phyloP scores from a whole-genome alignment of 2,329 filamentous ascomycete genomes.

The Claviceps maximensis region DNA sequence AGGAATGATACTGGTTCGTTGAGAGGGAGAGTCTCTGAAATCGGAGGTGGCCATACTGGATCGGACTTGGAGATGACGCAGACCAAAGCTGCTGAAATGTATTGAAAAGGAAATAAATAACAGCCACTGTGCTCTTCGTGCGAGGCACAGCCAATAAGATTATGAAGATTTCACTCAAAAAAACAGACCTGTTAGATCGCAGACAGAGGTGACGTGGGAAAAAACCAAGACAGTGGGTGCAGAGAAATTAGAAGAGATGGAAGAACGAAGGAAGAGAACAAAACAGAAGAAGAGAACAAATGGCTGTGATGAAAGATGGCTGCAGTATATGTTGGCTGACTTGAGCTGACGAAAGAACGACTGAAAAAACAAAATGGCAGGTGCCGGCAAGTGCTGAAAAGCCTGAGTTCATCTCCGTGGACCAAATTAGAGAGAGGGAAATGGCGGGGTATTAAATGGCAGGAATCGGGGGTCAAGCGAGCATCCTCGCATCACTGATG shows the following conservation, averaged over 20 bases:
- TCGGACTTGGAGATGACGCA: not conserved
- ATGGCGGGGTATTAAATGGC: slow-evolving; percentile 12
- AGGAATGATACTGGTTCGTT: slow-evolving; percentile 10
- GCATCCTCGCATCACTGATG: slow-evolving; percentile 1
- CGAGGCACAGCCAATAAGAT: slow-evolving; percentile 11
- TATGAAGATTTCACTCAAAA: slow-evolving; percentile 16
- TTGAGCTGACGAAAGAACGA: slow-evolving; percentile 4
- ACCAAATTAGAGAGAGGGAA: slow-evolving; percentile 11
- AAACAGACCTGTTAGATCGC: slow-evolving; percentile 16
- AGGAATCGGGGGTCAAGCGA: slow-evolving; percentile 10
- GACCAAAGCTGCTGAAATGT: slow-evolving; percentile 5
- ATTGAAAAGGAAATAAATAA: slow-evolving; percentile 9
- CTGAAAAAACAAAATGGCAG: slow-evolving; percentile 8
- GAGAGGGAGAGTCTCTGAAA: slow-evolving; percentile 15
- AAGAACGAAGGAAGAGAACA: slow-evolving; percentile 6
- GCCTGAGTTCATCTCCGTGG: slow-evolving; percentile 3
- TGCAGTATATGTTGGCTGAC: slow-evolving; percentile 4
- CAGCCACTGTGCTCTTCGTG: slow-evolving; percentile 5
- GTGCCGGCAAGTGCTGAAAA: slow-evolving; percentile 15
- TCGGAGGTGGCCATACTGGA: slow-evolving; percentile 19
- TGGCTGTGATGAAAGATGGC: slow-evolving; percentile 3
- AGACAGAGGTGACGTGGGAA: slow-evolving; percentile 14
- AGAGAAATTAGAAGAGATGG: slow-evolving; percentile 9
- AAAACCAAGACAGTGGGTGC: slow-evolving; percentile 9
- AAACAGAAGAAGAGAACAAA: slow-evolving; percentile 5